A percentile compares a stretch with the other conserved stretches of the same genome.
These are phyloP conservation scores for Calonectria ilicicola DNA, from an alignment of 2,329 filamentous ascomycete species.

Conservation along the genomic window DNA sequence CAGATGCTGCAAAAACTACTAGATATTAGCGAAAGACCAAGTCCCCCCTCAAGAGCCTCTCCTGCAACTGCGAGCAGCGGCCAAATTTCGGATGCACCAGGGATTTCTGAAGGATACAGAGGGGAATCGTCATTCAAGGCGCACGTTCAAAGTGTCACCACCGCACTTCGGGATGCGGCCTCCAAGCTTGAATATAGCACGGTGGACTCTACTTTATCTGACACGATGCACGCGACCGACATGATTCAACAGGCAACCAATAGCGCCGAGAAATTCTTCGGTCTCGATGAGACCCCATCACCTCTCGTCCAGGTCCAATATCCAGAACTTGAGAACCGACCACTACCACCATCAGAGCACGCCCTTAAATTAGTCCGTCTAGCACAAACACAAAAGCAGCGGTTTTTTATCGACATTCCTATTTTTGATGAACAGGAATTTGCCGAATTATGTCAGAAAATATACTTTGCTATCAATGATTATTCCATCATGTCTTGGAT, in stretches of 20 bases:
- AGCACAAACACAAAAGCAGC: background rate
- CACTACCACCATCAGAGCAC: background rate
- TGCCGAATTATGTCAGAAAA: background rate
- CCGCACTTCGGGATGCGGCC: background rate
- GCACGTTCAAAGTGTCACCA: background rate
- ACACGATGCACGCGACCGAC: background rate
- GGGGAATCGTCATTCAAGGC: slow-evolving; percentile 1
- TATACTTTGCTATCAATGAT: background rate
- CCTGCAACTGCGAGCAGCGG: background rate
- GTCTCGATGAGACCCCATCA: background rate
- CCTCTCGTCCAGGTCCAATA: background rate
- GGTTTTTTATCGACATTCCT: background rate
- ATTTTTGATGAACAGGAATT: slow-evolving; percentile 5
- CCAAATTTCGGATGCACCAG: background rate
- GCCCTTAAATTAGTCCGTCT: background rate
- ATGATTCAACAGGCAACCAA: background rate
- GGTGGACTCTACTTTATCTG: background rate
- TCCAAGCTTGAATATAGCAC: background rate
- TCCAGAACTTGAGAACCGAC: background rate
- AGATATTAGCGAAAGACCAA: background rate
- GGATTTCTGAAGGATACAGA: background rate
- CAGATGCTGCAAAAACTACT: background rate
- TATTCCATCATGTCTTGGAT: background rate
- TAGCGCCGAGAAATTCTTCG: background rate
- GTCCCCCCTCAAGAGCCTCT: background rate